Evolutionary conservation across 2,329 filamentous ascomycete species (phyloP).

Genomic region (Cercospora nicotianae): DNA sequence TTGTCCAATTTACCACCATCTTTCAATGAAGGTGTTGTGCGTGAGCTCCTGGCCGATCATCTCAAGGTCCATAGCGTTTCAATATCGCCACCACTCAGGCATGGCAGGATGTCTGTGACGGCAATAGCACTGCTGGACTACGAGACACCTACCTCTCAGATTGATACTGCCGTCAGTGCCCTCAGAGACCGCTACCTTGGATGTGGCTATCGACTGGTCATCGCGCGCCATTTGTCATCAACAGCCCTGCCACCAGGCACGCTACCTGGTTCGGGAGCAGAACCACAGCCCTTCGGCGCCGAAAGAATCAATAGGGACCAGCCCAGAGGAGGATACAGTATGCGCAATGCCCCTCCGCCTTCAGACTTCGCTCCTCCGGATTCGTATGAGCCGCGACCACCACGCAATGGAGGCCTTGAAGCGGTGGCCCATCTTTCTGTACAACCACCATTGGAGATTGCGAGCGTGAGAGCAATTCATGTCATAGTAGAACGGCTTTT

Average conservation of each 20-base stretch:
- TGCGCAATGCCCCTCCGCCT: slow-evolving; percentile 49
- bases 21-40: slow-evolving; percentile 63
- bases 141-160: slow-evolving; percentile 78
- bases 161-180: slow-evolving; percentile 74
- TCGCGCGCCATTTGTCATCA: slow-evolving; percentile 82
- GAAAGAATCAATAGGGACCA: slow-evolving; percentile 28
- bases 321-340: slow-evolving; percentile 43
- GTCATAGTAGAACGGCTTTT: slow-evolving; percentile 80
- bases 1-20: slow-evolving; percentile 56
- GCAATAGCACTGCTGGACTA: slow-evolving; percentile 79
- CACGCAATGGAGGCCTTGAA: slow-evolving; percentile 18
- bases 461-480: slow-evolving; percentile 79
- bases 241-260: slow-evolving; percentile 22
- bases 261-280: slow-evolving; percentile 14
- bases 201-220: slow-evolving; percentile 75
- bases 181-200: slow-evolving; percentile 84
- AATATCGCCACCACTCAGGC: slow-evolving; percentile 24
- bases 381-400: slow-evolving; percentile 58
- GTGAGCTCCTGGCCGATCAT: slow-evolving; percentile 38
- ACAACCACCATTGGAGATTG: slow-evolving; percentile 72
- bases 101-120: slow-evolving; percentile 64
- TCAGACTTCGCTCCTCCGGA: slow-evolving; percentile 71
- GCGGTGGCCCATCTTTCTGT: slow-evolving; percentile 46
- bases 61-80: slow-evolving; percentile 33
- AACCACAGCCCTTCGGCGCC: slow-evolving; percentile 36